Evolutionary conservation across 805 yeast species (phyloP).

Genomic region (Brettanomyces sp.): DNA sequence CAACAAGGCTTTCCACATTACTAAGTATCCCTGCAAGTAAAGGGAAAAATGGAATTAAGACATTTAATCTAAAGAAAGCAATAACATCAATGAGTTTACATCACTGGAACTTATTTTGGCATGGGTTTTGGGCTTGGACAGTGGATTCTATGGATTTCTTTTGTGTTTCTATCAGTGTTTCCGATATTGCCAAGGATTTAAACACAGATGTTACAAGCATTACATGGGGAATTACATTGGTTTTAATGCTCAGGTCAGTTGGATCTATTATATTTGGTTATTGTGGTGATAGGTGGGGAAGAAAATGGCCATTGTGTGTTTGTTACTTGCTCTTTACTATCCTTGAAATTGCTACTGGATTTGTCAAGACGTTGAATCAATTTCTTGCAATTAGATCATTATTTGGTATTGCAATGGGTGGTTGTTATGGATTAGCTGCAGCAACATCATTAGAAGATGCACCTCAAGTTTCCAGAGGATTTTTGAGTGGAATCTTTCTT

Average conservation of each 20-base stretch:
- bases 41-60: slow-evolving; percentile 1
- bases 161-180: slow-evolving; percentile 25
- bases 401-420: slow-evolving; percentile 47
- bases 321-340: slow-evolving; percentile 32
- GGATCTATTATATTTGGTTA: slow-evolving; percentile 45
- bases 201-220: slow-evolving; percentile 30
- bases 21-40: slow-evolving; percentile 6
- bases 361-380: slow-evolving; percentile 36
- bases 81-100: slow-evolving; percentile 31
- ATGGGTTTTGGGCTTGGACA: slow-evolving; percentile 44
- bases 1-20: slow-evolving; percentile 8
- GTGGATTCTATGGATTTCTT: slow-evolving; percentile 49
- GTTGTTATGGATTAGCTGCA: slow-evolving; percentile 33
- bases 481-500: slow-evolving; percentile 52
- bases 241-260: slow-evolving; percentile 48
- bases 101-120: slow-evolving; percentile 38
- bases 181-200: slow-evolving; percentile 32
- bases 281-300: slow-evolving; percentile 40
- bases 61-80: slow-evolving; percentile 44
- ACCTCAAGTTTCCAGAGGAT: slow-evolving; percentile 35
- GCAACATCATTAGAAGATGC: slow-evolving; percentile 36
- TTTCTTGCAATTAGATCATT: slow-evolving; percentile 46
- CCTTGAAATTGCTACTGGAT: slow-evolving; percentile 46
- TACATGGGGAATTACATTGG: slow-evolving; percentile 39
- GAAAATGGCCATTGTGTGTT: slow-evolving; percentile 39